phyloP scores from a whole-genome alignment of 2,329 filamentous ascomycete species.

The Zelopaecilomyces penicillatus region DNA sequence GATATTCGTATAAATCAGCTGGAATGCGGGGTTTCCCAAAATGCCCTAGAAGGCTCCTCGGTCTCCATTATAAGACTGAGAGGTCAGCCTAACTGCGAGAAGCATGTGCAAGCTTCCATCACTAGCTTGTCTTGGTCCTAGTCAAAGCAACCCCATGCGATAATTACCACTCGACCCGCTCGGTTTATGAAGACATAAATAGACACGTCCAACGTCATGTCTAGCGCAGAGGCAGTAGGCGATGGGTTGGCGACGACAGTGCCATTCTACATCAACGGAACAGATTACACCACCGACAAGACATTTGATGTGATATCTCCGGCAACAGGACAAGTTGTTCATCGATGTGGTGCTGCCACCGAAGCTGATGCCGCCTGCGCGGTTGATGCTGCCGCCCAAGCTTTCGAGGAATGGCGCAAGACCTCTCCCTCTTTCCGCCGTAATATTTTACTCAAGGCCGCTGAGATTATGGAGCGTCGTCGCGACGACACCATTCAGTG shows the following conservation, averaged over 20 bases:
- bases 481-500: slow-evolving; percentile 52
- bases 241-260: slow-evolving; percentile 13
- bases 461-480: slow-evolving; percentile 53
- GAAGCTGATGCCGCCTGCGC: slow-evolving; percentile 48
- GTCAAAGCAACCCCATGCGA: no score
- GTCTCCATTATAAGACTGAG: no score
- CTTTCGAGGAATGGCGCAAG: slow-evolving; percentile 61
- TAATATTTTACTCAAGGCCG: slow-evolving; percentile 61
- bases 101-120: no score
- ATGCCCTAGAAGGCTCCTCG: no score
- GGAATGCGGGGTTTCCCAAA: no score
- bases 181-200: no score
- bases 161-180: no score
- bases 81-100: no score
- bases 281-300: slow-evolving; percentile 35
- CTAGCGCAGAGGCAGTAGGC: slow-evolving; percentile 4
- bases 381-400: slow-evolving; percentile 48
- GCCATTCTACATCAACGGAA: slow-evolving; percentile 35
- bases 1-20: no score
- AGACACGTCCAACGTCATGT: no score
- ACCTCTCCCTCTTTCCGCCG: slow-evolving; percentile 53
- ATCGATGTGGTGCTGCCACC: slow-evolving; percentile 48
- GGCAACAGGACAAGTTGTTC: slow-evolving; percentile 40
- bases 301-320: slow-evolving; percentile 53
- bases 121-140: no score